Evolutionary conservation across 306 rosid species (phyloP), one percentile per base, ranked within the genome.

Genomic region (Arachis hypogaea): DNA sequence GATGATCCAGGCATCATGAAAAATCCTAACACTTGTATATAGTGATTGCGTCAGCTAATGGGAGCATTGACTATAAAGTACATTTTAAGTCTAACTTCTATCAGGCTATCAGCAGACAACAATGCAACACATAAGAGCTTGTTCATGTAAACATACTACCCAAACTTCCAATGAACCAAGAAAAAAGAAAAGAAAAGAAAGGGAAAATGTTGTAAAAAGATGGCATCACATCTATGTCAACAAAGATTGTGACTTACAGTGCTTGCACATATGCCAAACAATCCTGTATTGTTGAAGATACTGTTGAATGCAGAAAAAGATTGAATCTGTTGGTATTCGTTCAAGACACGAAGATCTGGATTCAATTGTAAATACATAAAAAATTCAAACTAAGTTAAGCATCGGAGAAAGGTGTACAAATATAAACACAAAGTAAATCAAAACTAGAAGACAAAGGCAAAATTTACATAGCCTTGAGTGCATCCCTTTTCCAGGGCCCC

Each of bases 241-340:
- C 16, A 74, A 63, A 63, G 40, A 29, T 67, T 41, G 80, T 43
- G 78, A 64, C 96, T 87, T 89, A 92, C 97, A 30, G 96, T 83
- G 88, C 86, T 79, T 30, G 84, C 91, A 59, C 82, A 89, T 76
- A 92, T 83, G 66, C 97, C 97, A 82, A 92, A 89, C 58, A 92
- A 70, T 70, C 97, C 96, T 18, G 97, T 86, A 52, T 89, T 79
- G 72, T 92, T 92, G 86, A 87, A 89, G 86, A 92, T 82, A 72
- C 93, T 92, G 86, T 92, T 92, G 87, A 92, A 92, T 36, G 97
- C 97, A 71, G 96, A 87, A 73, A 92, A 89, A 69, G 85, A 82
- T 70, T 86, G 91, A 71, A 92, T 80, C 80, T 87, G 86, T 62
- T 83, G 97, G 79, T 89, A 62, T 76, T 87, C 86, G 72, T 92